Evolutionary conservation across 2,329 filamentous ascomycete species (phyloP).

Genomic region (Botrytis hyacinthi): DNA sequence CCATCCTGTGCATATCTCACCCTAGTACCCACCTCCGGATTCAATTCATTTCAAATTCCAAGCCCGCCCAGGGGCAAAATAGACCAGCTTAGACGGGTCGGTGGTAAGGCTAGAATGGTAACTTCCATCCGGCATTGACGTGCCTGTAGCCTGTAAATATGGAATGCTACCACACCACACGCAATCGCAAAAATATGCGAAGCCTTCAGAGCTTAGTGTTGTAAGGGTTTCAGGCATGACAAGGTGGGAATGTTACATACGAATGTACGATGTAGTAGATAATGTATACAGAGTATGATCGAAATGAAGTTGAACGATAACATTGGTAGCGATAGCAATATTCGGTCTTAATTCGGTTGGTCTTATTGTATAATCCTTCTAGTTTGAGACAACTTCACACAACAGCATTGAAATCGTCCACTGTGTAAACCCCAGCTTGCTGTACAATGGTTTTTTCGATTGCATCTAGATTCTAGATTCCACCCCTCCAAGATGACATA

Average conservation of each 20-base stretch:
- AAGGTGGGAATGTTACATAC: background rate
- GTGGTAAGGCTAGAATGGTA: conserved; percentile 4
- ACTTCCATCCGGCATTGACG: conserved; percentile 6
- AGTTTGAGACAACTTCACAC: background rate
- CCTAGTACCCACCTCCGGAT: background rate
- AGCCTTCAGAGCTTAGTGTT: background rate
- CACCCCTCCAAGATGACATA: background rate
- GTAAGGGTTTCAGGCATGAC: background rate
- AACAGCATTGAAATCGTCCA: background rate
- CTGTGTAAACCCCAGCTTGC: background rate
- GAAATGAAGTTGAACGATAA: background rate
- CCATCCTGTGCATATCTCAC: background rate
- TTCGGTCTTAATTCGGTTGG: background rate
- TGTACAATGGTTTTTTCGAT: background rate
- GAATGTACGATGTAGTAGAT: background rate
- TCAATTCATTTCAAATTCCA: background rate
- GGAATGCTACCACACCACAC: background rate
- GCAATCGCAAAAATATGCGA: background rate
- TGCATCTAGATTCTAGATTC: background rate
- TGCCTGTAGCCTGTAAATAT: background rate
- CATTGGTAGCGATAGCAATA: background rate
- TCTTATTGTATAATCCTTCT: background rate
- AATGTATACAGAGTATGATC: background rate
- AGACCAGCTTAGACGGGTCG: conserved; percentile 7
- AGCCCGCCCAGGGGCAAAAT: background rate